These are phyloP conservation scores for Herpetospermum pedunculosum DNA, from an alignment of 306 rosid species.

Conservation along the genomic window DNA sequence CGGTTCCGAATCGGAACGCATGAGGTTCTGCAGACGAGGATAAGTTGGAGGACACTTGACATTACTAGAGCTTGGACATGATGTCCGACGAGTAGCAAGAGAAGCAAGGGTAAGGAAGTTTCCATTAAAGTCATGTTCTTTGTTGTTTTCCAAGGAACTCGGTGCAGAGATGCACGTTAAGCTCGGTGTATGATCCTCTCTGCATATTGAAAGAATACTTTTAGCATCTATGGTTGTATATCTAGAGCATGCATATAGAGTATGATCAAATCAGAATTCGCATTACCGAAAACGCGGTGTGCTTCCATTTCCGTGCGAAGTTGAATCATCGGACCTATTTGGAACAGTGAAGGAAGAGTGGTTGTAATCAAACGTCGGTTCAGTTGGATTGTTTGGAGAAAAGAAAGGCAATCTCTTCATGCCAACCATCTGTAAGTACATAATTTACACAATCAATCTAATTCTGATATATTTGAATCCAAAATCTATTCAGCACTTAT, in stretches of 20 bases:
- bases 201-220: neutral
- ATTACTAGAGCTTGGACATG: neutral
- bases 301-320: neutral
- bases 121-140: neutral
- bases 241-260: neutral
- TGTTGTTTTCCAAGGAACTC: constrained; percentile 1
- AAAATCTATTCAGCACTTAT: neutral
- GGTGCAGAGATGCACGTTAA: neutral
- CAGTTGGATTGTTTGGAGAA: constrained; percentile 31
- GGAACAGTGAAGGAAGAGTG: constrained; percentile 21
- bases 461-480: no score
- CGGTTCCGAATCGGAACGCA: neutral
- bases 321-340: constrained; percentile 25
- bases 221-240: neutral
- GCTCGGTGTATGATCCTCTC: neutral
- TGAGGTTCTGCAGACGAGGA: neutral
- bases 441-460: constrained; percentile 4
- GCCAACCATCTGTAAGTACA: constrained; percentile 39
- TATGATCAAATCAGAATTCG: constrained; percentile 11
- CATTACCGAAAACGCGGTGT: constrained; percentile 5
- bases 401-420: constrained; percentile 53
- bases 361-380: constrained; percentile 28
- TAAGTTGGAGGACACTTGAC: neutral
- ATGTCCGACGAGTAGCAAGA: neutral
- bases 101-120: constrained; percentile 4